Evolutionary conservation across 208 protist genomes (phyloP), one percentile per base, ranked within the genome.

Genomic region (Blastocrithidia nonstop): DNA sequence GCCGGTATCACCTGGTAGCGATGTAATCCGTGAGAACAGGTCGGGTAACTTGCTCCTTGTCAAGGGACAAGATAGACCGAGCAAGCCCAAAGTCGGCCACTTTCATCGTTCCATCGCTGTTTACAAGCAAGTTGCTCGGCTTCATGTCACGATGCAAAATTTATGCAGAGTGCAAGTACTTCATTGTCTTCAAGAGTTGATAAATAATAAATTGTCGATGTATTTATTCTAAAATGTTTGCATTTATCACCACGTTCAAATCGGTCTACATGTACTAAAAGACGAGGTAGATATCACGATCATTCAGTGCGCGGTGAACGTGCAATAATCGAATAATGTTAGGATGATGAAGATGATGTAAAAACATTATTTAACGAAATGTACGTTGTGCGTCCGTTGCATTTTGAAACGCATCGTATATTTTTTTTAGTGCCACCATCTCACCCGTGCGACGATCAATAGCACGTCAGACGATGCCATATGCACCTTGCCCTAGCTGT

Each of bases 221-320:
- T 22, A 96, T 87, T 33, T 96, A 85, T 58, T 98, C 93, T 9
- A 99, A 69, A 47, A 98, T 98, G 52, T 93, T 95, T 19, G 95
- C 89, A 36, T 93, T 79, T 39, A 98, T 98, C 4, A 99, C 75
- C 8, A 82, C 73, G 67, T 94, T 82, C 42, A 96, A 61, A 51
- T 96, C 90, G 0, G 88, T 95, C 46, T 94, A 93, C 93, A 98
- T 97, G 70, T 95, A 97, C 73, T 98, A 95, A 50, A 98, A 98
- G 6, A 97, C 88, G 8, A 98, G 68, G 57, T 98, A 98, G 47
- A 98, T 97, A 59, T 98, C 96, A 22, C 86, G 77, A 49, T 98
- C 93, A 57, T 98, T 98, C 39, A 95, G 79, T 19, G 92, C 94
- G 45, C 97, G 97, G 36, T 97, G 75, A 0, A 98, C 96, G 49